These are phyloP conservation scores for Phascolomyces articulosus DNA, from an alignment of 371 early-diverging fungal species.

Conservation along the genomic window DNA sequence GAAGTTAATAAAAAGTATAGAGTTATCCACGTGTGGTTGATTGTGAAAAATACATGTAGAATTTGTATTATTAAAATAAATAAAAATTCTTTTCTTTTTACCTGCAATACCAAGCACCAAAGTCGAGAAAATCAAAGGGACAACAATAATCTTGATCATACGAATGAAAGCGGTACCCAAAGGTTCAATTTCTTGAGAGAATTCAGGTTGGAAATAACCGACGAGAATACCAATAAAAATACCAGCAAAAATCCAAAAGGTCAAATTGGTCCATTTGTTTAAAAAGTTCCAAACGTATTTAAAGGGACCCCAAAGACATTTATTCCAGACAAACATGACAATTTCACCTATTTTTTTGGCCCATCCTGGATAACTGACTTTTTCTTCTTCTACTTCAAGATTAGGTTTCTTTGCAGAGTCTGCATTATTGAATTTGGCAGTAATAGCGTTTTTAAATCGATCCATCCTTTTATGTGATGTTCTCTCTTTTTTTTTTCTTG, in stretches of 20 bases:
- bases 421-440: background rate
- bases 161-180: constrained; percentile 63
- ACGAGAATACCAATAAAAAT: constrained; percentile 67
- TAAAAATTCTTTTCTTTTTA: no score
- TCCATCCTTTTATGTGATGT: background rate
- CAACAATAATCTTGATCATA: constrained; percentile 74
- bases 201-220: constrained; percentile 60
- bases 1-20: background rate
- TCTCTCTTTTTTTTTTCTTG: no score
- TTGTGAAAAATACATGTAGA: no score
- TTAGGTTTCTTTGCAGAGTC: background rate
- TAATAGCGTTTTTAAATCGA: background rate
- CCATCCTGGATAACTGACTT: constrained; percentile 11
- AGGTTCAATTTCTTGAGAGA: constrained; percentile 46
- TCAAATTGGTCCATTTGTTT: constrained; percentile 50
- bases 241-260: constrained; percentile 64
- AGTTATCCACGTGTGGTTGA: no score
- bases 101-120: constrained; percentile 72
- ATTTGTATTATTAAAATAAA: no score
- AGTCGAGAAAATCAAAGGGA: constrained; percentile 75
- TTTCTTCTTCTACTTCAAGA: constrained; percentile 11
- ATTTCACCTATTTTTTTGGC: constrained; percentile 2
- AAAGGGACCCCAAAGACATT: constrained; percentile 14
- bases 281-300: constrained; percentile 26
- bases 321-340: constrained; percentile 4